A percentile compares a stretch with the other conserved stretches of the same genome.
Conservation (phyloP, 2,329 filamentous ascomycete species). For the Apiospora pterosperma region DNA sequence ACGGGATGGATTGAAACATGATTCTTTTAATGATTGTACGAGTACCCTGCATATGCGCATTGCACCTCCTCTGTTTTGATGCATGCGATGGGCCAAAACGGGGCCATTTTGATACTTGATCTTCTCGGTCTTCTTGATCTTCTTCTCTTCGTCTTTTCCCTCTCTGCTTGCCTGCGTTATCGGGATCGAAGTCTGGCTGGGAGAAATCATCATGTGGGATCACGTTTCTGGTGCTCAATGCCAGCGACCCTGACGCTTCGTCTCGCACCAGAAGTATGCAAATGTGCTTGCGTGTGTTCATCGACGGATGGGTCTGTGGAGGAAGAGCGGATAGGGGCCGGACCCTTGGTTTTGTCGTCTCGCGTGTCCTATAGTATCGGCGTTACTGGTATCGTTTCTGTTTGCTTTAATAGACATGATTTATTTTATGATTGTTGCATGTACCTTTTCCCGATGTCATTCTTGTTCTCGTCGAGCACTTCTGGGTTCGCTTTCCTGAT, state of each 20-base stretch:
- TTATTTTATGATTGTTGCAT: neutral
- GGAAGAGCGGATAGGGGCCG: neutral
- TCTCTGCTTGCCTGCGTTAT: neutral
- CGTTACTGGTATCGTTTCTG: conserved; percentile 1
- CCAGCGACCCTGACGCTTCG: neutral
- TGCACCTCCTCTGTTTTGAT: neutral
- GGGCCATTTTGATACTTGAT: neutral
- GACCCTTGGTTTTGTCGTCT: neutral
- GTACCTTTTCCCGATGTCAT: neutral
- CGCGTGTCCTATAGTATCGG: neutral
- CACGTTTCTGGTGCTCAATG: neutral
- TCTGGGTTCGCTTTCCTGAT: neutral
- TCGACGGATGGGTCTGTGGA: neutral
- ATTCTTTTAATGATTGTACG: conserved; percentile 2
- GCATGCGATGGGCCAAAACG: neutral
- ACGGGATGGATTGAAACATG: neutral
- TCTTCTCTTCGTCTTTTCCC: neutral
- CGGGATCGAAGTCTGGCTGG: neutral
- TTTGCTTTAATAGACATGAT: conserved; percentile 3
- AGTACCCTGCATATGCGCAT: neutral
- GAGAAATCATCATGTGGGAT: neutral
- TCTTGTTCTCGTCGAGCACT: no score
- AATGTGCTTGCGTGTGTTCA: no score
- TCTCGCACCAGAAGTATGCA: neutral
- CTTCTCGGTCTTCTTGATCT: neutral